These are phyloP conservation scores for Suhomyces atakaporum DNA, from an alignment of 1,139 yeast genomes.

Conservation along the genomic window DNA sequence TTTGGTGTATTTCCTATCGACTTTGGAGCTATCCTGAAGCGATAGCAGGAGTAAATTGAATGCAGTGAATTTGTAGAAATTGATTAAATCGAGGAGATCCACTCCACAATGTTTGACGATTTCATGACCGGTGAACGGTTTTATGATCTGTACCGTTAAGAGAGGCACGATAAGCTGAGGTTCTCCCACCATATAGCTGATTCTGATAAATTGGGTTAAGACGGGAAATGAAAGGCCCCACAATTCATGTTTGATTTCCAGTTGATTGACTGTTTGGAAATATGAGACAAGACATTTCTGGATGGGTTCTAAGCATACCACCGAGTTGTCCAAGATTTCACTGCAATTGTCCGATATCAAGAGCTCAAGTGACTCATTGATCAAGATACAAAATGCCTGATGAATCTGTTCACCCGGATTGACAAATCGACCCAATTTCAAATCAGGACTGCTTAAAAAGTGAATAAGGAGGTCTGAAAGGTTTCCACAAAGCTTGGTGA, in stretches of 20 bases:
- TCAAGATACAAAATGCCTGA: slow-evolving; percentile 12
- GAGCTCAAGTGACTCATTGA: slow-evolving; percentile 18
- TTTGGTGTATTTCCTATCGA: slow-evolving; percentile 15
- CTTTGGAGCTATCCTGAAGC: slow-evolving; percentile 10
- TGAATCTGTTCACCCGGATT: neutral
- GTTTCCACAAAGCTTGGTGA: slow-evolving; percentile 17
- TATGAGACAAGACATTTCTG: slow-evolving; percentile 12
- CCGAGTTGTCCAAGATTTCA: slow-evolving; percentile 11
- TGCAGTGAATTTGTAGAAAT: slow-evolving; percentile 35
- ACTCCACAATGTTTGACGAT: slow-evolving; percentile 19
- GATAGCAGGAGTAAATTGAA: slow-evolving; percentile 31
- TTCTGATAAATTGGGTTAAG: slow-evolving; percentile 24
- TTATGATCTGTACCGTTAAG: slow-evolving; percentile 9
- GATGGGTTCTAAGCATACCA: slow-evolving; percentile 13
- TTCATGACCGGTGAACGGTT: slow-evolving; percentile 9
- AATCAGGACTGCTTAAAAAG: slow-evolving; percentile 5
- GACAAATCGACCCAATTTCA: slow-evolving; percentile 4
- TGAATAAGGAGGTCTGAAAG: slow-evolving; percentile 12
- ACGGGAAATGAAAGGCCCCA: slow-evolving; percentile 18
- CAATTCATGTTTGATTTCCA: slow-evolving; percentile 9
- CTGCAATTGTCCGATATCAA: slow-evolving; percentile 17
- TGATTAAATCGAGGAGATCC: slow-evolving; percentile 24
- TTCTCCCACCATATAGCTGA: slow-evolving; percentile 28
- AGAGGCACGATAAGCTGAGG: slow-evolving; percentile 23
- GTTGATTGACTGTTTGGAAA: slow-evolving; percentile 6